phyloP scores from a whole-genome alignment of 2,329 filamentous ascomycete species.

The Aspergillus eucalypticola region DNA sequence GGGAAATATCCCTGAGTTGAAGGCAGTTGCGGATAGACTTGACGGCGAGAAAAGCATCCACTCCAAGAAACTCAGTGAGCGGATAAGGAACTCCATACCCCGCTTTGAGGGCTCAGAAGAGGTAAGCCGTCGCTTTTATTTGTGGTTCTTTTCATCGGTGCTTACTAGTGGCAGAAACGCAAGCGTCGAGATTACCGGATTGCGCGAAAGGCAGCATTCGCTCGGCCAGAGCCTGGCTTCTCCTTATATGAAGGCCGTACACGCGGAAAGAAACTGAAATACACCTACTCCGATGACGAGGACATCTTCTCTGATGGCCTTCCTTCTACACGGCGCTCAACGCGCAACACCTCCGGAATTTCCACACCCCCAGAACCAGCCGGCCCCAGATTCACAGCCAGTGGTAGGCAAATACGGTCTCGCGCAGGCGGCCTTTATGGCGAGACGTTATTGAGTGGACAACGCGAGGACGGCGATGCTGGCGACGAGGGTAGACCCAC shows the following conservation, averaged over 20 bases:
- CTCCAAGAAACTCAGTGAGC: slow-evolving; percentile 73
- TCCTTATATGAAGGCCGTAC: slow-evolving; percentile 96
- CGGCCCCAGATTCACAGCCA: slow-evolving; percentile 72
- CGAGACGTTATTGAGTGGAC: slow-evolving; percentile 57
- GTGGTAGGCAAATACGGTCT: slow-evolving; percentile 74
- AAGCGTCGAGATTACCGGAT: slow-evolving; percentile 89
- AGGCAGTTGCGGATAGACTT: slow-evolving; percentile 72
- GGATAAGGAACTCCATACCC: slow-evolving; percentile 76
- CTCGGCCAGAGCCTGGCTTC: slow-evolving; percentile 82
- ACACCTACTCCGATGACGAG: slow-evolving; percentile 91
- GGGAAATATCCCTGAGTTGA: slow-evolving; percentile 84
- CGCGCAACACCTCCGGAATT: slow-evolving; percentile 66
- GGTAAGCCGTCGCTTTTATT: slow-evolving; percentile 51
- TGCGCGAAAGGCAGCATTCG: slow-evolving; percentile 81
- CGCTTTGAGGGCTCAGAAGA: slow-evolving; percentile 93
- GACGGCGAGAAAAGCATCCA: slow-evolving; percentile 77
- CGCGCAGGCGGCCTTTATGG: slow-evolving; percentile 58
- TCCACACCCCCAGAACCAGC: slow-evolving; percentile 70
- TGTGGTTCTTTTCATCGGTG: slow-evolving; percentile 1
- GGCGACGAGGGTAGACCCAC: slow-evolving; percentile 45
- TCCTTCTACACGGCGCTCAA: slow-evolving; percentile 65
- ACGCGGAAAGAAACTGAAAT: slow-evolving; percentile 91
- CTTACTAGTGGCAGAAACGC: slow-evolving; percentile 66
- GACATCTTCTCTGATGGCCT: slow-evolving; percentile 64
- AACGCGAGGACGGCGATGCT: slow-evolving; percentile 49